Evolutionary conservation across 148 eudicot genomes (phyloP), one percentile per base, ranked within the genome.

Genomic region (Chenopodium berlandieri): DNA sequence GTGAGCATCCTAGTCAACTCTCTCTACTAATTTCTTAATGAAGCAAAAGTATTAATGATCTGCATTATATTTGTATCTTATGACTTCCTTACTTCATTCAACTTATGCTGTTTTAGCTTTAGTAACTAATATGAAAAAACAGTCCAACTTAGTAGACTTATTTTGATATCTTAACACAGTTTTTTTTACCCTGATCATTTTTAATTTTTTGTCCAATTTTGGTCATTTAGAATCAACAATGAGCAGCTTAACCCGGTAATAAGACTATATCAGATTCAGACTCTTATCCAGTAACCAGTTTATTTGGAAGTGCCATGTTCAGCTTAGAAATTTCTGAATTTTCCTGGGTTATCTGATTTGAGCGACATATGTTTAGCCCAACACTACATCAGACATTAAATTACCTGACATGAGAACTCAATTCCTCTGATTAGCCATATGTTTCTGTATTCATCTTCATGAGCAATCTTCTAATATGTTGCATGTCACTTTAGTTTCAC

Each of bases 1-100:
- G 97, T 92, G 80, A 92, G 93, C 54, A 23, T 82, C 70, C 79
- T 72, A 40, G n/a, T 54, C 25, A 12, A 22, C 52, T 32, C 47
- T 19, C 71, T 46, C 9, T 14, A 30, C 7, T 46, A 10, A 2
- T 34, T 13, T 13, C 16, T 4, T 56, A 20, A 34, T 31, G 4
- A 60, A 60, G 44, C 6, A 62, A 37, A 63, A 63, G 13, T 2
- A 3, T 64, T 48, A 27, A 22, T 62, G 74, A 40, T 71, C 74
- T 40, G 40, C 50, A 25, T 37, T 0, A 9, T 40, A 71, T 71
- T 2, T 71, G 50, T 40, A 37, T 37, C 25, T 47, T 46, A 23
- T 47, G 31, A 1, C 19, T 5, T 74, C 4, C 37, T 74, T 40
- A 50, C 62, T 11, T n/a, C 2, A 0, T 14, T 22, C 19, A 12